A percentile compares a stretch with the other conserved stretches of the same genome.
phyloP scores from a whole-genome alignment of 1,139 yeast genomes.

The Zygoascus sp. region DNA sequence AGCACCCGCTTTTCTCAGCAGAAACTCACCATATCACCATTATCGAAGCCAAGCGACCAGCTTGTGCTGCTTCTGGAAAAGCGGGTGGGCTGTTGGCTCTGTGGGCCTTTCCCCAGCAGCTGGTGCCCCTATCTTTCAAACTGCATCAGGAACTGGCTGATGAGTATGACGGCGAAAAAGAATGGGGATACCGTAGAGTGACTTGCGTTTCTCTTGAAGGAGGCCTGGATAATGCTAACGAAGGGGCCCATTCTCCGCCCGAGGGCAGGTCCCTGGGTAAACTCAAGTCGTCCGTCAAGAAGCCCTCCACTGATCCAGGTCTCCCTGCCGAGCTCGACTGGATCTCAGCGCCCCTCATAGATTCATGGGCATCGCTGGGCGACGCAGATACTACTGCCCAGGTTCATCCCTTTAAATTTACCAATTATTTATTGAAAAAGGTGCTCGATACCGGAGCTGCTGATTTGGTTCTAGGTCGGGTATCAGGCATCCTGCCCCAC shows the following conservation, averaged over 20 bases:
- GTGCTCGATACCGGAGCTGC: slow-evolving; percentile 84
- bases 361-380: slow-evolving; percentile 76
- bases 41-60: slow-evolving; percentile 87
- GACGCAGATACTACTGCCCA: slow-evolving; percentile 90
- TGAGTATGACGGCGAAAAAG: slow-evolving; percentile 69
- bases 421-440: slow-evolving; percentile 70
- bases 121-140: slow-evolving; percentile 82
- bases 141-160: slow-evolving; percentile 81
- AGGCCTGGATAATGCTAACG: slow-evolving; percentile 35
- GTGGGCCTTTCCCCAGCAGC: slow-evolving; percentile 96
- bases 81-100: slow-evolving; percentile 94
- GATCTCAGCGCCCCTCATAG: slow-evolving; percentile 65
- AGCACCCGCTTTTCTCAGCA: slow-evolving; percentile 75
- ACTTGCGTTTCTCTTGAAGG: slow-evolving; percentile 88
- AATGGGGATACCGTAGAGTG: slow-evolving; percentile 91
- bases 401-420: slow-evolving; percentile 92
- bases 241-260: slow-evolving; percentile 12
- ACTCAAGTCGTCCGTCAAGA: slow-evolving; percentile 8
- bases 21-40: slow-evolving; percentile 74
- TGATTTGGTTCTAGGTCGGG: slow-evolving; percentile 80
- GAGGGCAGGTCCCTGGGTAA: slow-evolving; percentile 8
- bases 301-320: slow-evolving; percentile 13
- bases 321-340: slow-evolving; percentile 77
- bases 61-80: slow-evolving; percentile 96
- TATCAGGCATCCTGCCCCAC: slow-evolving; percentile 47